Percentiles rank a stretch among this genome's conserved stretches.
Conservation (phyloP, 345 rosid species). For the Aquilaria sinensis region DNA sequence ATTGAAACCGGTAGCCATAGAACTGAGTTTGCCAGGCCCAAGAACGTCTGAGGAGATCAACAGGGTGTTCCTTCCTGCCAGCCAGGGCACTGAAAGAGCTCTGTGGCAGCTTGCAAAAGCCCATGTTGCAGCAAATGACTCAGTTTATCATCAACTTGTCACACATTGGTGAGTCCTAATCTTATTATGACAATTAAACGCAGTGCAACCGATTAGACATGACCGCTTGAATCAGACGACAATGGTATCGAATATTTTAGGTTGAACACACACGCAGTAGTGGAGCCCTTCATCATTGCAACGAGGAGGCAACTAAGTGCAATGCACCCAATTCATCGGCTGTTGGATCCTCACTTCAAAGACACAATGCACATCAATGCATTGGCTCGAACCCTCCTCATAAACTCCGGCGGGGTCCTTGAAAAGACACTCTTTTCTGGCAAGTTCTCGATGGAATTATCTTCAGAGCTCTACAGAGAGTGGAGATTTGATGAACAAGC, state of each 20-base stretch:
- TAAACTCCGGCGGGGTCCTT: conserved; percentile 53
- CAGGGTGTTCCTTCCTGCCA: conserved; percentile 41
- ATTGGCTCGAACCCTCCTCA: conserved; percentile 35
- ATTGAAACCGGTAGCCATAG: conserved; percentile 49
- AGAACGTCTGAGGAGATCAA: not conserved
- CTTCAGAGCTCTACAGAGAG: conserved; percentile 46
- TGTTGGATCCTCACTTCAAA: conserved; percentile 66
- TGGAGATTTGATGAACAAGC: conserved; percentile 71
- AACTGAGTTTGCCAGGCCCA: conserved; percentile 37
- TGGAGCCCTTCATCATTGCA: conserved; percentile 72
- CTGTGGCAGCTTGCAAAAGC: conserved; percentile 58
- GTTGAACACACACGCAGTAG: conserved; percentile 67
- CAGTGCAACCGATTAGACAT: no score
- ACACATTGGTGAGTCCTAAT: conserved; percentile 48
- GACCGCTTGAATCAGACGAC: no score
- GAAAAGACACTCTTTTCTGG: conserved; percentile 44
- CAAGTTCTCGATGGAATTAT: conserved; percentile 43
- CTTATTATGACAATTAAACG: no score
- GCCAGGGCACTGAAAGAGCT: conserved; percentile 42
- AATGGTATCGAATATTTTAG: conserved; percentile 16
- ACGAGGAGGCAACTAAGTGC: conserved; percentile 55
- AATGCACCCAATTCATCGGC: conserved; percentile 60
- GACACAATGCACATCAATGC: conserved; percentile 67
- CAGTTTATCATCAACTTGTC: conserved; percentile 52
- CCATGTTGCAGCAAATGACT: conserved; percentile 59